Conservation (phyloP, 2,329 filamentous ascomycete genomes). For the Alternaria arbusti region DNA sequence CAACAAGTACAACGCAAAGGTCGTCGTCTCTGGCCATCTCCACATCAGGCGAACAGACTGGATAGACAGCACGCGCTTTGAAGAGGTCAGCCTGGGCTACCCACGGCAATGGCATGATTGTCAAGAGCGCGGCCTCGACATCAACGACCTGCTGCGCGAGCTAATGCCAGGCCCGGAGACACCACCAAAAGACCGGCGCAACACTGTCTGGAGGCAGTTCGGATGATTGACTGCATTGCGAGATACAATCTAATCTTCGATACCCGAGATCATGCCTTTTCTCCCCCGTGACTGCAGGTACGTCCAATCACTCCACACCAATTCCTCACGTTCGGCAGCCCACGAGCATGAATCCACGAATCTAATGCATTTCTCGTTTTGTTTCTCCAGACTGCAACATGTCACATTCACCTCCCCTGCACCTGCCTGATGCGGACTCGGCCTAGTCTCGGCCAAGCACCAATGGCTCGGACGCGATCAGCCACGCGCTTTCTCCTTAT, state of each 20-base stretch:
- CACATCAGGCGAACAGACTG: slow-evolving; percentile 57
- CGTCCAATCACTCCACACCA: slow-evolving; percentile 9
- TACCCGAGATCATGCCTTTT: slow-evolving; percentile 1
- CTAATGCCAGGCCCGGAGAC: slow-evolving; percentile 52
- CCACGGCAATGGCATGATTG: slow-evolving; percentile 55
- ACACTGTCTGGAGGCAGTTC: slow-evolving; percentile 39
- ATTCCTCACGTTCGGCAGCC: slow-evolving; percentile 6
- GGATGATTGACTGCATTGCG: slow-evolving; percentile 21
- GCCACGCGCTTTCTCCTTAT: slow-evolving; percentile 13
- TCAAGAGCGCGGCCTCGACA: slow-evolving; percentile 51
- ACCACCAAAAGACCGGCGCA: slow-evolving; percentile 29
- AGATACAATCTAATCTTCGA: not conserved
- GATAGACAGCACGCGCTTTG: slow-evolving; percentile 55
- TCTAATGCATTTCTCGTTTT: slow-evolving; percentile 1
- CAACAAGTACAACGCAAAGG: slow-evolving; percentile 53
- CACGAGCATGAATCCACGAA: not conserved
- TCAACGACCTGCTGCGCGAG: slow-evolving; percentile 55
- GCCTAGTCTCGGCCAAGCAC: slow-evolving; percentile 15
- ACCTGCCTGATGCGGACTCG: slow-evolving; percentile 27
- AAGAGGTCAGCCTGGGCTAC: slow-evolving; percentile 57
- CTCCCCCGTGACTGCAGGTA: slow-evolving; percentile 10
- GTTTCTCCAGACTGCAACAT: not conserved
- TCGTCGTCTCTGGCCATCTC: slow-evolving; percentile 56
- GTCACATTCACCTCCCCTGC: slow-evolving; percentile 1
- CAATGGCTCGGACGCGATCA: slow-evolving; percentile 14